Base-by-base conservation (phyloP, 768 basidiomycete species). In the Bullera alba region DNA sequence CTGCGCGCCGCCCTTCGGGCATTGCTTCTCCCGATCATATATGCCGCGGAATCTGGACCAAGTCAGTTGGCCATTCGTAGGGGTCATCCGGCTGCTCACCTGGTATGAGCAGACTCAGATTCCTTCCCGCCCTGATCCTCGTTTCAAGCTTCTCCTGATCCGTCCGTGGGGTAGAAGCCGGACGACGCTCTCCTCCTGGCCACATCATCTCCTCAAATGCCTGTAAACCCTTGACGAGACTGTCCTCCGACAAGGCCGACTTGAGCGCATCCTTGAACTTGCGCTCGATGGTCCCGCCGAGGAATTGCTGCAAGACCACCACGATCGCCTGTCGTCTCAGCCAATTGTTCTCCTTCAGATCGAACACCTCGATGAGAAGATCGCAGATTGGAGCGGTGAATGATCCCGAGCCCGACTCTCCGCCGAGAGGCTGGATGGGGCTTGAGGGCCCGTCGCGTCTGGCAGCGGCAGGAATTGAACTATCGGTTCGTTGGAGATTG, bases 21-120 rank as follows among this genome's bases (percentile, higher is more conserved):
- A 67, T 99, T 97, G 2, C 87, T 84, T 26, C 91, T 80, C n/a
- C 95, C 95, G 58, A 96, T 96, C 85, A 96, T 90, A 62, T 95
- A 96, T 5, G 93, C 89, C 27, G 88, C 91, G 46, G 96, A 74
- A 65, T 97, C 93, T 95, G 58, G 4, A 15, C 17, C 30, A 26
- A 6, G 44, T 48, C 25, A 34, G 34, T 39, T 30, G 27, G 19
- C 28, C 34, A 53, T 38, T 16, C 35, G 3, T n/a, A 17, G 3
- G 19, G 41, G 51, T 27, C 8, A 61, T n/a, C 19, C 1, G 21
- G 0, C n/a, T 8, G 50, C 72, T 45, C 50, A 90, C 92, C 92
- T 67, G 95, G 95, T 55, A 99, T 84, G 34, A 97, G 76, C 7
- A 87, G 80, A 14, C 89, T 86, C 8, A 99, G 78, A 65, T 92